Percentiles rank a stretch among this genome's conserved stretches.
These are phyloP conservation scores for Stropharia rugosoannulata DNA, from an alignment of 768 basidiomycete genomes.

Conservation along the genomic window DNA sequence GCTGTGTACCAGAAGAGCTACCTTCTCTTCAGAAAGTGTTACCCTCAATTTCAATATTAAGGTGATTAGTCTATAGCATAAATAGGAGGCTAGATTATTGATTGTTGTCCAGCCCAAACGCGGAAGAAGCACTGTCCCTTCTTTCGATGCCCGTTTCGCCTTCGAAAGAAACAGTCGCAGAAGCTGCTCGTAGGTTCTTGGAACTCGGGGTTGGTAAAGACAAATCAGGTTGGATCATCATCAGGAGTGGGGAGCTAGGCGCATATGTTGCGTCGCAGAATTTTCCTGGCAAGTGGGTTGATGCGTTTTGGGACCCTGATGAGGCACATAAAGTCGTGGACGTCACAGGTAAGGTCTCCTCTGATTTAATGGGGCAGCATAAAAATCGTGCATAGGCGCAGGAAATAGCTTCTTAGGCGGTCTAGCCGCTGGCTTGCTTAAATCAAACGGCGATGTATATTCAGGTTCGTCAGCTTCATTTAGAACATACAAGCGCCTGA, in stretches of 20 bases:
- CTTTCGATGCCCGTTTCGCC: conserved; percentile 54
- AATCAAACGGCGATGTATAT: conserved; percentile 56
- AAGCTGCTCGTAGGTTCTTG: conserved; percentile 64
- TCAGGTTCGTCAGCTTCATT: conserved; percentile 47
- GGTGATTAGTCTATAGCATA: conserved; percentile 36
- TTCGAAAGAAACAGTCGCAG: conserved; percentile 55
- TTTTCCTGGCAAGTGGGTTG: conserved; percentile 56
- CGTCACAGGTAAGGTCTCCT: conserved; percentile 63
- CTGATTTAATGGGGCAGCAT: conserved; percentile 1
- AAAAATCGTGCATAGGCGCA: conserved; percentile 55
- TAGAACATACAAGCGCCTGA: conserved; percentile 4
- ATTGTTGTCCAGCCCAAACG: conserved; percentile 64
- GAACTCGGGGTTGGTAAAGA: conserved; percentile 53
- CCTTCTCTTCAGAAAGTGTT: conserved; percentile 62
- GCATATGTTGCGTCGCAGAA: conserved; percentile 55
- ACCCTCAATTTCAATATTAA: conserved; percentile 62
- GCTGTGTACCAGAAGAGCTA: conserved; percentile 79
- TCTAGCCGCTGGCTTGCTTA: conserved; percentile 67
- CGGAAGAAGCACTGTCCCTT: conserved; percentile 74
- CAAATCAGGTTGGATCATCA: conserved; percentile 61
- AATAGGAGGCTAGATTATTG: background rate
- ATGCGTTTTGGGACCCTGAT: conserved; percentile 67
- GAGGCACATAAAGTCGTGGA: conserved; percentile 60
- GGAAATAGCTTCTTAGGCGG: conserved; percentile 90
- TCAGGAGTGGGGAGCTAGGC: conserved; percentile 73